Evolutionary conservation across 2,329 filamentous ascomycete genomes (phyloP), one percentile per base, ranked within the genome.

Genomic region (Epichloe glyceriae): DNA sequence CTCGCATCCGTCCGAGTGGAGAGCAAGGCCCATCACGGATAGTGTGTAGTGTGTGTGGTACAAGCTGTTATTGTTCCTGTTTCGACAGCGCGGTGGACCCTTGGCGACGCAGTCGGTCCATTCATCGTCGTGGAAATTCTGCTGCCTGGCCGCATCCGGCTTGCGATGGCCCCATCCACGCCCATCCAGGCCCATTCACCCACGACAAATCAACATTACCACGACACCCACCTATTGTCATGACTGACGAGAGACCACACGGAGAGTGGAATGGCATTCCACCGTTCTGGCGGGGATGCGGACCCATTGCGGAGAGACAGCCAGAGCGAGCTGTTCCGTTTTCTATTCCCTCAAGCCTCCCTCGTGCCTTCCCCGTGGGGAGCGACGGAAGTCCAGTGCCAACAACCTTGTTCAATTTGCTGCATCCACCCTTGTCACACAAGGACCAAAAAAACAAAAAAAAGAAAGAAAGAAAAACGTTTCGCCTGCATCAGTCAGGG

Each of bases 61-160:
- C 40, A 22, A 19, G 17, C 8, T 10, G 20, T 19, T 19, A 22
- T 42, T 22, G 40, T 42, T 12, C 11, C 12, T 20, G 40, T 19
- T 42, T 20, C 20, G 19, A 30, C n/a, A n/a, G n/a, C n/a, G n/a
- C n/a, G n/a, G 15, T 37, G 39, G 39, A 41, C 39, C 39, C 39
- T 44, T 12, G 40, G 33, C 34, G 19, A 19, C 17, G 19, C n/a
- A 17, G 7, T 34, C 15, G n/a, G 50, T 50, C 61, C 61, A 61
- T 54, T 63, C 58, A 62, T 46, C 39, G 54, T 20, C 26, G 46
- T 47, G 51, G 51, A 53, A 64, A 65, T 62, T 54, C 62, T 63
- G 62, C 56, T 64, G 61, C 62, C 62, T 64, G 55, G 40, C 41
- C 38, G 49, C 35, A 48, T 50, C 48, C 51, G 49, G 47, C 17